Evolutionary conservation across 805 yeast species (phyloP), one percentile per base, ranked within the genome.

Genomic region (Metschnikowia lunata): DNA sequence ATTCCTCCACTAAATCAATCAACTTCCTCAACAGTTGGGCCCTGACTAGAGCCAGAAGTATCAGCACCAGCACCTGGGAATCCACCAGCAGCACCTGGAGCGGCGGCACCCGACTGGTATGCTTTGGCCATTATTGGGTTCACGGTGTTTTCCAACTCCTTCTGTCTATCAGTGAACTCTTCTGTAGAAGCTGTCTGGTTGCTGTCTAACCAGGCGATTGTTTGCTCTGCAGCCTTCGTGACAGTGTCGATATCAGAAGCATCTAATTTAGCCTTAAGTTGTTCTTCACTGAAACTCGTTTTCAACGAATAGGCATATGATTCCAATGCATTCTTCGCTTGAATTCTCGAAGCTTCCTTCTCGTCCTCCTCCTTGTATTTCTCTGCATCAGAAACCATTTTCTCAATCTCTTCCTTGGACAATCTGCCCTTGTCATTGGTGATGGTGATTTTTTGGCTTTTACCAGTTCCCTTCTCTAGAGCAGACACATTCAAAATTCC

Each of bases 361-460:
- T 82, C 83, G 71, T 91, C 98, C 69, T 89, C 95, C 59, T 86
- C 88, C 55, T 95, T 96, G 61, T 73, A 91, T 73, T 86, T 85
- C 71, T 89, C 98, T 58, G 97, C 97, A 64, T 91, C 98, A 63
- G 82, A 93, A 52, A 91, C 96, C 97, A 91, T 91, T 73, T 91
- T 88, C 60, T 91, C 97, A 60, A 91, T 90, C 52, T 89, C 96
- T 51, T 90, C 97, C 74, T 88, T 85, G 26, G 91, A 78, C 62
- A 89, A 79, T 77, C 97, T 86, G 61, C 96, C 96, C 76, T 88
- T 88, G 70, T 89, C 97, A 61, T 89, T 89, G 59, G 88, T 85
- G 64, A 89, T 89, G 44, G 96, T 88, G 63, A 89, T 86, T 59
- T 91, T 83, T 69, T 90, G 88, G 46, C 86, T 77, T 71, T 87